These are phyloP conservation scores for Malassezia slooffiae DNA, from an alignment of 1,284 basidiomycete species.

Conservation along the genomic window DNA sequence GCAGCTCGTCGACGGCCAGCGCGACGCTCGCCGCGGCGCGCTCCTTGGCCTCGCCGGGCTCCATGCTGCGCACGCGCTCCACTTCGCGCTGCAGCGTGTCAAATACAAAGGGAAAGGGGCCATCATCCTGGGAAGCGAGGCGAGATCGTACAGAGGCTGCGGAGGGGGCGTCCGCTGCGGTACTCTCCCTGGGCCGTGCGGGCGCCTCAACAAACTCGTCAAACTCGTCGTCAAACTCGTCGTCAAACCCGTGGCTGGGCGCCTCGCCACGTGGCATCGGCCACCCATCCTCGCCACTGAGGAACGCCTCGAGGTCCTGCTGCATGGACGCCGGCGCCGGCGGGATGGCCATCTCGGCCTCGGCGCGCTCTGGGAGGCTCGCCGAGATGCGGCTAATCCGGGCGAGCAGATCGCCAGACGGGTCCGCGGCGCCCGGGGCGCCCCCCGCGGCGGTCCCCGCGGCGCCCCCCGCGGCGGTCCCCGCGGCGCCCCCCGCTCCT, in stretches of 20 bases:
- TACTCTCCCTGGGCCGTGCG: not conserved
- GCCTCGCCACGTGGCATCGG: no score
- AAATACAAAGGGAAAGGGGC: not conserved
- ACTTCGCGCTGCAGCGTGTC: not conserved
- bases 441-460: no score
- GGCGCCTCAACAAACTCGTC: constrained; percentile 3
- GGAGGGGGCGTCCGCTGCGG: no score
- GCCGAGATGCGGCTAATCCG: not conserved
- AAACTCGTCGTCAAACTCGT: constrained; percentile 4
- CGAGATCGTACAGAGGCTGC: no score
- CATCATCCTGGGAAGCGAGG: not conserved
- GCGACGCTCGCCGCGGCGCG: constrained; percentile 5
- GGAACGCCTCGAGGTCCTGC: not conserved
- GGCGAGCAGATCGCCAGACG: no score
- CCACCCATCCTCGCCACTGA: no score
- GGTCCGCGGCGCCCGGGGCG: no score
- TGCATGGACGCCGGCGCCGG: not conserved
- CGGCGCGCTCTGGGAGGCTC: not conserved
- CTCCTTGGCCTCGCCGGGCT: not conserved
- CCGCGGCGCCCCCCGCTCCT: not conserved
- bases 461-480: not conserved
- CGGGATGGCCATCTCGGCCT: not conserved
- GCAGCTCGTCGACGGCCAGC: not conserved
- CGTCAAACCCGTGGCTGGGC: no score
- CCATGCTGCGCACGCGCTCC: constrained; percentile 5